These are phyloP conservation scores for Lactarius tabidus DNA, from an alignment of 768 basidiomycete genomes.

Conservation along the genomic window DNA sequence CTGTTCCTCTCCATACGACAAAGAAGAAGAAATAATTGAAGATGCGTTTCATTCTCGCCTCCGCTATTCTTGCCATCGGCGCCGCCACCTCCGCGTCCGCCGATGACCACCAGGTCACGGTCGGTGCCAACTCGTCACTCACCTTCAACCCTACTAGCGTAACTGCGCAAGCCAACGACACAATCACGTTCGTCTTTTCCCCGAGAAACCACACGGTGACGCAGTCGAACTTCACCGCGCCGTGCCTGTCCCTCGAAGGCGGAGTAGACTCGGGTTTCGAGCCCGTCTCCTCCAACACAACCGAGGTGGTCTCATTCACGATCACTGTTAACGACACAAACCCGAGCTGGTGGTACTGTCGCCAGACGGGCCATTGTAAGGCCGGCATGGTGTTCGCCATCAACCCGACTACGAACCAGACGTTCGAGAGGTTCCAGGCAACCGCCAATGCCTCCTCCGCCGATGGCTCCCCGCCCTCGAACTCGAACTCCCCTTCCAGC, in stretches of 20 bases:
- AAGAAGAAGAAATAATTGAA: not conserved
- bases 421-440: conserved; percentile 29
- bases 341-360: conserved; percentile 35
- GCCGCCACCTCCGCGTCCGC: conserved; percentile 16
- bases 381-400: conserved; percentile 34
- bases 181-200: conserved; percentile 22
- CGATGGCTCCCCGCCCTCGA: conserved; percentile 1
- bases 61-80: conserved; percentile 19
- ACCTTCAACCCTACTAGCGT: conserved; percentile 19
- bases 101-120: conserved; percentile 11
- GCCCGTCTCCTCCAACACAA: conserved; percentile 22
- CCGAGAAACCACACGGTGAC: conserved; percentile 33
- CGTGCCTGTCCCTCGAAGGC: conserved; percentile 29
- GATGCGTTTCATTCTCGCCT: conserved; percentile 21
- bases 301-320: conserved; percentile 6
- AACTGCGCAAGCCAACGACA: conserved; percentile 28
- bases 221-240: conserved; percentile 35
- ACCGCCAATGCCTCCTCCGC: conserved; percentile 17
- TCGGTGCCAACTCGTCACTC: conserved; percentile 18
- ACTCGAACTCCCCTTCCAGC: not conserved
- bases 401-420: conserved; percentile 30
- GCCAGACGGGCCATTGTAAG: conserved; percentile 31
- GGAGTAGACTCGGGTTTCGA: conserved; percentile 34
- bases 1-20: conserved; percentile 10
- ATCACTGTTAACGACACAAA: conserved; percentile 26